Conservation (phyloP, 768 basidiomycete species). For the Mycena leptocephala region DNA sequence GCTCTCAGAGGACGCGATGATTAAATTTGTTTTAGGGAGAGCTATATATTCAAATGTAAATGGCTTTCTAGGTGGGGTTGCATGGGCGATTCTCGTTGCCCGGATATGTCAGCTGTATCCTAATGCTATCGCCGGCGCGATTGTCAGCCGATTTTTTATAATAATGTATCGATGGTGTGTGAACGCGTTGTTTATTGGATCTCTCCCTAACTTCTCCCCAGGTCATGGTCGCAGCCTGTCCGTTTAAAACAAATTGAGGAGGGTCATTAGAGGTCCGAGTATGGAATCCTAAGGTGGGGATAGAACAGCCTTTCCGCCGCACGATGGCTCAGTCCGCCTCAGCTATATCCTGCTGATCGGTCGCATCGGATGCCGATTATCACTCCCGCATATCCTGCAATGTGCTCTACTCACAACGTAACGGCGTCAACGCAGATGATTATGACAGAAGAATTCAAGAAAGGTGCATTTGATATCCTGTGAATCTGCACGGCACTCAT, state of each 20-base stretch:
- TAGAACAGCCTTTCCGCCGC: neutral
- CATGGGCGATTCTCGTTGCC: constrained; percentile 99
- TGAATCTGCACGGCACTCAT: constrained; percentile 24
- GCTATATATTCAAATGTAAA: constrained; percentile 99
- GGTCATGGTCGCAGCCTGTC: constrained; percentile 99
- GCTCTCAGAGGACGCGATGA: neutral
- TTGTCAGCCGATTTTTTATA: constrained; percentile 98
- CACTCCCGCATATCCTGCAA: constrained; percentile 98
- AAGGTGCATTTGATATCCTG: constrained; percentile 65
- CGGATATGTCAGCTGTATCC: constrained; percentile 99
- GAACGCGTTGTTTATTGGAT: neutral
- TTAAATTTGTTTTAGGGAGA: constrained; percentile 70
- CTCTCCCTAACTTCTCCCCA: constrained; percentile 50
- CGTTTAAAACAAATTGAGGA: constrained; percentile 97
- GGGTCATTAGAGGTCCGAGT: constrained; percentile 94
- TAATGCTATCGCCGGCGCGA: constrained; percentile 93
- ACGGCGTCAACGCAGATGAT: constrained; percentile 96
- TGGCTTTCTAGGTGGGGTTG: constrained; percentile 97
- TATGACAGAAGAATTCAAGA: constrained; percentile 96
- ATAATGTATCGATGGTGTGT: constrained; percentile 97
- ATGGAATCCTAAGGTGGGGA: constrained; percentile 93
- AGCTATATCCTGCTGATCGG: constrained; percentile 93
- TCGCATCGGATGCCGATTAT: constrained; percentile 99
- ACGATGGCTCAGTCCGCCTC: constrained; percentile 15
- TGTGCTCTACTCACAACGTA: constrained; percentile 99